Percentiles rank a stretch among this genome's conserved stretches.
Conservation (phyloP, 2,329 filamentous ascomycete species). For the Colletotrichum gloeosporioides region DNA sequence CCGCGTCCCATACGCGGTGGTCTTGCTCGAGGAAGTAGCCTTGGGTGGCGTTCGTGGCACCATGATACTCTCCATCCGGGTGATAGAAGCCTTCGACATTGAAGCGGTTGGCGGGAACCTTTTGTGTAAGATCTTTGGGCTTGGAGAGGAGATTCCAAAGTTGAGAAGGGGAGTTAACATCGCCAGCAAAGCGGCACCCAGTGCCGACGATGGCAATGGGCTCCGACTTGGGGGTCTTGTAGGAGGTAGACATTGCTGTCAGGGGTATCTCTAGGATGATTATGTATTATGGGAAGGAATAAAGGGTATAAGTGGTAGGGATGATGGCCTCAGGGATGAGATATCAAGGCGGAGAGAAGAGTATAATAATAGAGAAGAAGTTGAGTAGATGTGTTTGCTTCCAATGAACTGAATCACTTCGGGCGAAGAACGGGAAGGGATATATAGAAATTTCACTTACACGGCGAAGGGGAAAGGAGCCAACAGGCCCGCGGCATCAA, state of each 20-base stretch:
- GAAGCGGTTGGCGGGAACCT: conserved; percentile 27
- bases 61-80: conserved; percentile 25
- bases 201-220: conserved; percentile 47
- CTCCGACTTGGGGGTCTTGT: conserved; percentile 25
- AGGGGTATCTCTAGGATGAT: conserved; percentile 11
- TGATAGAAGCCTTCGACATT: conserved; percentile 29
- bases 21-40: conserved; percentile 27
- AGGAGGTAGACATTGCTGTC: conserved; percentile 22
- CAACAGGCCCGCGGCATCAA: background rate
- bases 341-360: background rate
- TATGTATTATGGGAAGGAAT: conserved; percentile 4
- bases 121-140: conserved; percentile 25
- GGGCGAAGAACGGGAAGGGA: background rate
- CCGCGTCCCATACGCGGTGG: conserved; percentile 38
- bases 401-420: background rate
- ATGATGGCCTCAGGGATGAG: background rate
- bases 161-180: conserved; percentile 34
- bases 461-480: background rate
- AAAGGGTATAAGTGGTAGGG: background rate
- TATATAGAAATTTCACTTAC: conserved; percentile 11
- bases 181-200: conserved; percentile 44
- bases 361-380: conserved; percentile 20
- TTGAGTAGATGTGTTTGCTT: background rate
- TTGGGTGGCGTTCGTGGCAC: conserved; percentile 15
- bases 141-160: conserved; percentile 42